Conservation (phyloP, 331 rosid genomes). For the Spiraea crenata region DNA sequence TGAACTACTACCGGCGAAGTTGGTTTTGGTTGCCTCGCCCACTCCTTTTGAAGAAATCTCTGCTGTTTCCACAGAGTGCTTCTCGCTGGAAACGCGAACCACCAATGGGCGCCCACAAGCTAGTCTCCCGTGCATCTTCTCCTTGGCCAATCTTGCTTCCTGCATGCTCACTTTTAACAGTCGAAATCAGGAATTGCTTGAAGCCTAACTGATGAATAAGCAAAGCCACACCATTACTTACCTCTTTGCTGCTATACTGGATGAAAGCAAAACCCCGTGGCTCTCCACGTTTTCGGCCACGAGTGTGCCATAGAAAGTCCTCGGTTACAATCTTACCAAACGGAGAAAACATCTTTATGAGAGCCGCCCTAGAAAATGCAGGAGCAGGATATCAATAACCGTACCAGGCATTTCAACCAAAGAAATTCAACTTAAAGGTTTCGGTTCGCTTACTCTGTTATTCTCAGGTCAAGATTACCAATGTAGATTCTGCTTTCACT, state of each 20-base stretch:
- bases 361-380: conserved; percentile 61
- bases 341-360: conserved; percentile 85
- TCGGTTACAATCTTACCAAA: conserved; percentile 82
- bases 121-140: conserved; percentile 93
- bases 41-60: conserved; percentile 34
- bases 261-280: conserved; percentile 92
- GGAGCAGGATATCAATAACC: conserved; percentile 3
- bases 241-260: conserved; percentile 75
- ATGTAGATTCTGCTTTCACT: conserved; percentile 70
- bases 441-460: conserved; percentile 71
- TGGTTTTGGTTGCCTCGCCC: conserved; percentile 44
- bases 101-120: conserved; percentile 83
- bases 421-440: not conserved
- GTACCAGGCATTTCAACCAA: not conserved
- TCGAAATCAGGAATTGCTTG: conserved; percentile 64
- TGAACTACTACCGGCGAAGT: conserved; percentile 33
- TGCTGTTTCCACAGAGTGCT: conserved; percentile 35
- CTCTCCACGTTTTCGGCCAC: conserved; percentile 80
- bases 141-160: conserved; percentile 95
- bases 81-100: conserved; percentile 75
- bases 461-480: conserved; percentile 84
- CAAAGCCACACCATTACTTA: conserved; percentile 45
- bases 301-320: conserved; percentile 84
- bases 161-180: conserved; percentile 95
- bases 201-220: conserved; percentile 7